phyloP scores from a whole-genome alignment of 1,139 yeast species.

The Oligophagozyma castellii region DNA sequence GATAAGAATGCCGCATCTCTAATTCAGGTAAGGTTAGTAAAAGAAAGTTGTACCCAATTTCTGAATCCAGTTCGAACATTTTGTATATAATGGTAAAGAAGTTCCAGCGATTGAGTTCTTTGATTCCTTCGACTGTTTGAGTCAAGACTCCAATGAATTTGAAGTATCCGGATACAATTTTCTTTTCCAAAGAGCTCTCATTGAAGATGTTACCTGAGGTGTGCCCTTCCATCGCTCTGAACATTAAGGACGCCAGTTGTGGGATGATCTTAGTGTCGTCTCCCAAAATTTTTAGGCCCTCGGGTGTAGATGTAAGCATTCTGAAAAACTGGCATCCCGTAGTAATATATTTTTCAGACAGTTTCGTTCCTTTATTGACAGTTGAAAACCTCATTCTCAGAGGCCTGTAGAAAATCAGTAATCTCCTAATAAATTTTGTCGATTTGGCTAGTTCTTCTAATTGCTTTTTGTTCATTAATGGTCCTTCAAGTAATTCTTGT shows the following conservation, averaged over 20 bases:
- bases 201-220: conserved; percentile 68
- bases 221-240: conserved; percentile 40
- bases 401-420: conserved; percentile 82
- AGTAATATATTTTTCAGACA: conserved; percentile 39
- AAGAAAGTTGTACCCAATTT: conserved; percentile 44
- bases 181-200: conserved; percentile 40
- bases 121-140: conserved; percentile 44
- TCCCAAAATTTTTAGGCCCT: conserved; percentile 51
- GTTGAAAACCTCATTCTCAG: conserved; percentile 75
- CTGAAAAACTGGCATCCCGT: conserved; percentile 66
- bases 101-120: conserved; percentile 67
- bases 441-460: conserved; percentile 69
- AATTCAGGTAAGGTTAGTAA: conserved; percentile 44
- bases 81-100: conserved; percentile 70
- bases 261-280: conserved; percentile 66
- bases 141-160: conserved; percentile 64
- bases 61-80: conserved; percentile 42
- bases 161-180: conserved; percentile 67
- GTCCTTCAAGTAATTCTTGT: conserved; percentile 61
- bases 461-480: conserved; percentile 53
- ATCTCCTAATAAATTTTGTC: conserved; percentile 73
- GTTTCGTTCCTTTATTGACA: conserved; percentile 36
- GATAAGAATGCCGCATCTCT: conserved; percentile 52
- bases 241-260: conserved; percentile 76
- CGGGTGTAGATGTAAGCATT: conserved; percentile 45